Base-by-base conservation (phyloP, 805 yeast species). In the Candida sakaeoensis region DNA sequence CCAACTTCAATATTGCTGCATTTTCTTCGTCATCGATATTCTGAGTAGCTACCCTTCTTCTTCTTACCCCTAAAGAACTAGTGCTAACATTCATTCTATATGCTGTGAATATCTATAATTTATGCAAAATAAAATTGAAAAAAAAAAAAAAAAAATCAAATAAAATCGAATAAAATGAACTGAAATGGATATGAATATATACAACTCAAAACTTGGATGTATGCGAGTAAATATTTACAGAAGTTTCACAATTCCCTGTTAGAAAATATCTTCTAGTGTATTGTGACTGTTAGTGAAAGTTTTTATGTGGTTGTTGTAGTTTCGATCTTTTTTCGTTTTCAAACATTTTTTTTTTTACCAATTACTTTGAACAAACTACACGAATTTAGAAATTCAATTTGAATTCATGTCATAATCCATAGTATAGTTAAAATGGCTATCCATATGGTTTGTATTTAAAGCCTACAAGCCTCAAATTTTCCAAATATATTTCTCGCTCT, bases 21-120 rank as follows among this genome's bases (percentile, higher is more conserved):
- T 93, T 95, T 57, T 91, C 98, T 54, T 90, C 97, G 48, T 86
- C 95, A 43, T 82, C 90, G 31, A 79, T 73, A 43, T 80, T 81
- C 9, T 68, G 60, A 45, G 62, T 72, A 19, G 75, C 71, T 46
- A 70, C 69, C 47, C 71, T 72, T 61, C 95, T 78, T 67, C 95
- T 80, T 57, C 88, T 77, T 33, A 85, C 85, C 19, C 90, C 91
- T 36, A 87, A 75, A 3, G 96, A 85, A 37, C 95, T 85, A 27
- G 95, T 86, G 26, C 95, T 85, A 28, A 87, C 80, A 60, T 89
- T 89, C 96, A 89, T 88, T 28, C 14, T 19, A 41, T 21, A n/a
- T n/a, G n/a, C n/a, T 24, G 16, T 9, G 17, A 15, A 16, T n/a
- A 16, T 34, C 18, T 22, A 12, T 28, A 16, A 16, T 28, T 9